Evolutionary conservation across 1,139 yeast genomes (phyloP).

Genomic region (Zhuliangozyma blackwelliae): DNA sequence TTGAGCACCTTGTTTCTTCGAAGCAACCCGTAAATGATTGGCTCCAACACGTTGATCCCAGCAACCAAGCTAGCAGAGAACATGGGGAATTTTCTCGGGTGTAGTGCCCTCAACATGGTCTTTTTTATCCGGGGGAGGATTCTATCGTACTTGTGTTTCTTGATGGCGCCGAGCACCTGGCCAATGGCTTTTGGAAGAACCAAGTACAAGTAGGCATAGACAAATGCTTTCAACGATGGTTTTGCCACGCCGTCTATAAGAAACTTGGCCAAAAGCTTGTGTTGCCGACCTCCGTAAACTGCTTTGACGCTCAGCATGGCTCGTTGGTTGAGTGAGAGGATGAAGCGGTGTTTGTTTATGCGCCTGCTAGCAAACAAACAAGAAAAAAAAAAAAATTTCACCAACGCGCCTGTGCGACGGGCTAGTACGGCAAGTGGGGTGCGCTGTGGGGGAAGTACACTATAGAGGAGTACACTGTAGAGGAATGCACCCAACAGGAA

Average conservation of each 20-base stretch:
- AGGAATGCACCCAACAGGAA: too few species aligned
- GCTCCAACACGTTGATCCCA: slow-evolving; percentile 31
- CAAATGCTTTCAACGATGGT: slow-evolving; percentile 29
- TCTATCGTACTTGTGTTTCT: slow-evolving; percentile 14
- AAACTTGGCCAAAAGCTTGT: too few species aligned
- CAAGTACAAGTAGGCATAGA: slow-evolving; percentile 32
- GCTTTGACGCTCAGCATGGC: too few species aligned
- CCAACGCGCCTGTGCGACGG: too few species aligned
- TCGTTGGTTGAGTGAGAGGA: too few species aligned
- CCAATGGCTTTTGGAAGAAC: slow-evolving; percentile 26
- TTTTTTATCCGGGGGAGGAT: slow-evolving; percentile 14
- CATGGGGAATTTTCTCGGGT: slow-evolving; percentile 28
- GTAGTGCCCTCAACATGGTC: slow-evolving; percentile 20
- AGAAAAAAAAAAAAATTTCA: too few species aligned
- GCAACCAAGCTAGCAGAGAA: slow-evolving; percentile 29
- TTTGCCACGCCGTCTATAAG: slow-evolving; percentile 10
- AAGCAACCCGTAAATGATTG: slow-evolving; percentile 18
- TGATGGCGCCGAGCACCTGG: slow-evolving; percentile 15
- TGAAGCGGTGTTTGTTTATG: too few species aligned
- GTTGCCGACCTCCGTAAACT: too few species aligned
- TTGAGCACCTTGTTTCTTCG: slow-evolving; percentile 8
- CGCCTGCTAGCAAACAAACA: too few species aligned
- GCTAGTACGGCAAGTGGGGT: too few species aligned
- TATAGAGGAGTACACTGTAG: too few species aligned
- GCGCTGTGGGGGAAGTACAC: too few species aligned